Base-by-base conservation (phyloP, 148 eudicot genomes). In the Rhododendron simsii region DNA sequence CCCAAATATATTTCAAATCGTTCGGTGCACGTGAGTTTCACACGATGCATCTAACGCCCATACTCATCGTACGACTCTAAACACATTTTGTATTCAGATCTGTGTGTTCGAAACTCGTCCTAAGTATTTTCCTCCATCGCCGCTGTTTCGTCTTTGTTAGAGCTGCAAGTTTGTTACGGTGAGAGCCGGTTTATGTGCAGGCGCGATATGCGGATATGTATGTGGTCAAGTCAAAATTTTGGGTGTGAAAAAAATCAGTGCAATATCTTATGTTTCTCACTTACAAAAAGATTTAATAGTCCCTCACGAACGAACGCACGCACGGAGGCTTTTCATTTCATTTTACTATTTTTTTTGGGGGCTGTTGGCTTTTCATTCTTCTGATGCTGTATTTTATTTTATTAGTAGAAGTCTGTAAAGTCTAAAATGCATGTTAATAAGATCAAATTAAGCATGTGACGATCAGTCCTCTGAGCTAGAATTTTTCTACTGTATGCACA, bases 1-100 rank as follows among this genome's bases (percentile, higher is more conserved):
- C 20, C 16, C 21, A 4, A 55, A 55, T 16, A 55, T 4, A 18
- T 55, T 55, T 16, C 0, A 5, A 55, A 55, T 55, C 23, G 1
- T 55, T 55, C 1, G 7, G 4, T 55, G 20, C 61, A 16, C 59
- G 3, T 53, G 59, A 4, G 18, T 16, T 53, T 16, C 5, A 3
- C 4, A 14, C 21, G 0, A 53, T 0, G 15, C 23, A 18, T 57
- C 1, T 57, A 57, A 4, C 3, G n/a, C 30, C 3, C 13, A 4
- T 2, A 3, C 8, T 61, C n/a, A 0, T 23, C 12, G 0, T 2
- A 7, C 2, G n/a, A 3, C 12, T 2, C 3, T 0, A 0, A 14
- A 8, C 1, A 8, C 30, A n/a, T 65, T 2, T n/a, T 41, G 45
- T 26, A 26, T 67, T 26, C 5, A 21, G 16, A 67, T 67, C 16